phyloP scores from a whole-genome alignment of 371 early-diverging fungal genomes.

The Mortierella sp. region DNA sequence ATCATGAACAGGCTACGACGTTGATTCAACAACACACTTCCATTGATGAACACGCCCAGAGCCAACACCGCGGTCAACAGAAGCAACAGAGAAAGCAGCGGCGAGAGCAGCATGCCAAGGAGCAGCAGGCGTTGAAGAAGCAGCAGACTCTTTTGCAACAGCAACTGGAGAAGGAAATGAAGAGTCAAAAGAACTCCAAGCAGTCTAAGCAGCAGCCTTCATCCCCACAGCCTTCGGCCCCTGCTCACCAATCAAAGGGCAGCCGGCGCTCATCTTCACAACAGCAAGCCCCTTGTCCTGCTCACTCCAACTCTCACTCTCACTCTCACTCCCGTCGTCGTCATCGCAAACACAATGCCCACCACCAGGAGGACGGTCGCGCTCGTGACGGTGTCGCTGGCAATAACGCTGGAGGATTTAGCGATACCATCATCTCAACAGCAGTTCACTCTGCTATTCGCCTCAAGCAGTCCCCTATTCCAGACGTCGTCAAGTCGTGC shows the following conservation, averaged over 20 bases:
- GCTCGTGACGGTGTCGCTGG: conserved; percentile 6
- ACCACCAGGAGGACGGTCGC: neutral
- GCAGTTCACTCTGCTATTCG: conserved; percentile 68
- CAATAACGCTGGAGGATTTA: conserved; percentile 31
- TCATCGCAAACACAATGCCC: conserved; percentile 1
- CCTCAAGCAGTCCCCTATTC: conserved; percentile 77
- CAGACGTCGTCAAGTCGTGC: conserved; percentile 64
- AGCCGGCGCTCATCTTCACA: neutral
- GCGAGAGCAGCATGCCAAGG: conserved; percentile 25
- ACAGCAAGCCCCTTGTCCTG: neutral
- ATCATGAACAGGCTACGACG: conserved; percentile 26
- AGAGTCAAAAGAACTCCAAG: conserved; percentile 25
- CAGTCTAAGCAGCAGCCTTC: neutral
- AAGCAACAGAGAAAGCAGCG: conserved; percentile 23
- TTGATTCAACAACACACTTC: conserved; percentile 46
- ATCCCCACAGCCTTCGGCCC: neutral
- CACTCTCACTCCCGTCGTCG: neutral
- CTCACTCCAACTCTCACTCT: neutral
- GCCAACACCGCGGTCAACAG: conserved; percentile 16
- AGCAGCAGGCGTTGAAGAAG: conserved; percentile 20
- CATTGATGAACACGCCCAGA: neutral
- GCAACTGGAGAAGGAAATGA: conserved; percentile 23
- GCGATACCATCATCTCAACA: conserved; percentile 62
- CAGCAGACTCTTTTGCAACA: conserved; percentile 18
- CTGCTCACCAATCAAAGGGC: neutral